Evolutionary conservation across 306 rosid genomes (phyloP).

Genomic region (Malus domestica): DNA sequence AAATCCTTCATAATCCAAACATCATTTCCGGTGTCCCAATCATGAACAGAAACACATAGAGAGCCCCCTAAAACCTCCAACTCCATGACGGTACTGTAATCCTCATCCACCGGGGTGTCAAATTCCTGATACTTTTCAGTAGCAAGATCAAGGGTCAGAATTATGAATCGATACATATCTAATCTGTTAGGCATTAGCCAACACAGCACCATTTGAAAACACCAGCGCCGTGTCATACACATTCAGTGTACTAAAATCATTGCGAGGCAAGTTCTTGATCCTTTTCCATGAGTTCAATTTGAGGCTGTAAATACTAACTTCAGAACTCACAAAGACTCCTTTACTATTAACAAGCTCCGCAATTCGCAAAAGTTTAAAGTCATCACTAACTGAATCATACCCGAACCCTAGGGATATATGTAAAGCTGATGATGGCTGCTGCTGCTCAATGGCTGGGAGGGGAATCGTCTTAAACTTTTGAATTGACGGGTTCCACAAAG

Average conservation of each 20-base stretch:
- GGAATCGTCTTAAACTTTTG: too few species aligned
- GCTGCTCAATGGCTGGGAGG: too few species aligned
- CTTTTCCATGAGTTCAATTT: background rate
- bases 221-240: too few species aligned
- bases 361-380: too few species aligned
- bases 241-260: background rate
- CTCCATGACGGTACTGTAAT: accelerated
- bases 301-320: background rate
- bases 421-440: too few species aligned
- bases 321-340: background rate
- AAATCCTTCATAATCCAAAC: background rate
- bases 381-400: too few species aligned
- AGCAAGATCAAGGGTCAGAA: background rate
- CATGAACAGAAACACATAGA: background rate
- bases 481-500: too few species aligned
- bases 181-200: background rate
- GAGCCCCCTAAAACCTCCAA: background rate
- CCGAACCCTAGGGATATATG: too few species aligned
- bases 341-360: too few species aligned
- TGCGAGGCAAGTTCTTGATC: background rate
- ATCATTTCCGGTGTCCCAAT: background rate
- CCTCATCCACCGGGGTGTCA: too few species aligned
- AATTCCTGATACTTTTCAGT: background rate
- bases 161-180: background rate
- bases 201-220: background rate